These are phyloP conservation scores for Scutellaria galericulata DNA, from an alignment of 257 asterid genomes.

Conservation along the genomic window DNA sequence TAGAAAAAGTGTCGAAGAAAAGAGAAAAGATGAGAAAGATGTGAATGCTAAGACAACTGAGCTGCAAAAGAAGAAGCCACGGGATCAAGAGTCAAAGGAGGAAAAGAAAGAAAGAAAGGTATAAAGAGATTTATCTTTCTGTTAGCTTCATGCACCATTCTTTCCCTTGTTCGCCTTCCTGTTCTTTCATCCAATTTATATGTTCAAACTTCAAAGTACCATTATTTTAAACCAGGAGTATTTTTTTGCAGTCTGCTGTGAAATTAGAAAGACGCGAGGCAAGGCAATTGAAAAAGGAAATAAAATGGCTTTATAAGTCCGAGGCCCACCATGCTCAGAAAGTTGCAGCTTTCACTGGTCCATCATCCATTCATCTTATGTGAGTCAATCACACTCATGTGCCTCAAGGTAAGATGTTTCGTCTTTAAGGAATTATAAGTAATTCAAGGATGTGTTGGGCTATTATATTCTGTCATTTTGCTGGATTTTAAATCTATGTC, in stretches of 20 bases:
- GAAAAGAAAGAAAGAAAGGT: slow-evolving; percentile 98
- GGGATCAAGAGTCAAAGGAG: slow-evolving; percentile 81
- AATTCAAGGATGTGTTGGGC: neutral
- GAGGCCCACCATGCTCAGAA: slow-evolving; percentile 89
- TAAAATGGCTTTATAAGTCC: slow-evolving; percentile 67
- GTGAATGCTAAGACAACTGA: slow-evolving; percentile 46
- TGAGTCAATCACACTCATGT: slow-evolving; percentile 43
- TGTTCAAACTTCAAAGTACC: slow-evolving; percentile 10
- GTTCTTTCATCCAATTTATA: neutral
- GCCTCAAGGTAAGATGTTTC: neutral
- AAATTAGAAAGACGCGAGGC: slow-evolving; percentile 94
- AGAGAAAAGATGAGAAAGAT: slow-evolving; percentile 51
- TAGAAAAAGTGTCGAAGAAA: slow-evolving; percentile 50
- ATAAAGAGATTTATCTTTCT: neutral
- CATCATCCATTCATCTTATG: slow-evolving; percentile 90
- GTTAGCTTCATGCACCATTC: neutral
- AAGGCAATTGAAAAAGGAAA: slow-evolving; percentile 74
- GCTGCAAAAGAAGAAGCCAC: slow-evolving; percentile 57
- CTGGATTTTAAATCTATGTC: neutral
- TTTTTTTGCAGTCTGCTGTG: slow-evolving; percentile 71
- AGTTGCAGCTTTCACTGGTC: slow-evolving; percentile 90
- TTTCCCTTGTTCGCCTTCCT: neutral
- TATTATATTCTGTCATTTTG: neutral
- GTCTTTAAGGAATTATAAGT: neutral
- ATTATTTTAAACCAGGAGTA: neutral